phyloP scores from a whole-genome alignment of 225 moss, liverwort and hornwort genomes.

The Sphagnum tenellum region DNA sequence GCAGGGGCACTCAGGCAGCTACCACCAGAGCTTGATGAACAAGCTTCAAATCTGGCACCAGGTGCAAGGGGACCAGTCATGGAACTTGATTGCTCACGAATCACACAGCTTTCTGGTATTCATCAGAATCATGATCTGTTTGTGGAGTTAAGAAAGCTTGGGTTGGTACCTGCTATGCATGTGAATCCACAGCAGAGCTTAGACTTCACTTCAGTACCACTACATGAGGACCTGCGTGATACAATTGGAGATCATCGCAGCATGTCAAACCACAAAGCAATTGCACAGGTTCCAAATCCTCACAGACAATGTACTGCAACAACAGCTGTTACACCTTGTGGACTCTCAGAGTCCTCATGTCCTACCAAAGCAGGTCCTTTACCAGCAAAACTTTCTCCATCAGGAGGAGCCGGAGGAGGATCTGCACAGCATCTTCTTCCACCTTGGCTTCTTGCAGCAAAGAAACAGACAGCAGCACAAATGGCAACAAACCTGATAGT shows the following conservation, averaged over 20 bases:
- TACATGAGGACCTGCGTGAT: too few species aligned
- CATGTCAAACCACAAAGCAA: too few species aligned
- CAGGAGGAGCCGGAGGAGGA: too few species aligned
- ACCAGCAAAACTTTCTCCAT: too few species aligned
- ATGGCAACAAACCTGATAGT: conserved; percentile 20
- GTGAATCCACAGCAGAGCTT: not conserved
- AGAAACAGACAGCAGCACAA: conserved; percentile 19
- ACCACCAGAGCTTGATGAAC: not conserved
- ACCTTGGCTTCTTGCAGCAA: conserved; percentile 24
- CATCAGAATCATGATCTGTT: conserved; percentile 6
- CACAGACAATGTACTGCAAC: too few species aligned
- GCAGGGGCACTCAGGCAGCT: conserved; percentile 16
- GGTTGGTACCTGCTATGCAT: conserved; percentile 18
- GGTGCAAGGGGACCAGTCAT: conserved; percentile 13
- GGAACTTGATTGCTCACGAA: conserved; percentile 17
- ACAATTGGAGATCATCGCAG: too few species aligned
- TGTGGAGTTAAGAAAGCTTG: conserved; percentile 17
- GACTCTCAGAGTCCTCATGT: too few species aligned
- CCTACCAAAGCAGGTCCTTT: too few species aligned
- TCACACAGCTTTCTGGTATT: conserved; percentile 9
- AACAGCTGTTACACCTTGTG: too few species aligned
- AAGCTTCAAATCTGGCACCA: not conserved
- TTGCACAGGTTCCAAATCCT: too few species aligned
- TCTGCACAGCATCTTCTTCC: conserved; percentile 3
- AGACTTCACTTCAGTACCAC: too few species aligned